Evolutionary conservation across 148 eudicot genomes (phyloP).

Genomic region (Nepenthes mirabilis): DNA sequence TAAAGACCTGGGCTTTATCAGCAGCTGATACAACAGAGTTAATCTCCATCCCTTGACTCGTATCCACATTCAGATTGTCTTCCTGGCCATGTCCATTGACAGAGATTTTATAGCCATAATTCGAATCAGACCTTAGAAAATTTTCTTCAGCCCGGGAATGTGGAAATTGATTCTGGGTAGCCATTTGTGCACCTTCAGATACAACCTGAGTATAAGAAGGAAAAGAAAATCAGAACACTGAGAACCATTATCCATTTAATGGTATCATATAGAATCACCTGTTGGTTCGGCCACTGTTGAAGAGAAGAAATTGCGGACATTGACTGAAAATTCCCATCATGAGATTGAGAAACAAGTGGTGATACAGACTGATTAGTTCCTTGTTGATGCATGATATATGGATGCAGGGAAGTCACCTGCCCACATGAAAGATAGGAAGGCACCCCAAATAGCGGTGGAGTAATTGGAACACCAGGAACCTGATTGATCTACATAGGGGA

Average conservation of each 20-base stretch:
- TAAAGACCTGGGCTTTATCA: slow-evolving; percentile 35
- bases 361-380: slow-evolving; percentile 50
- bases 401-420: slow-evolving; percentile 71
- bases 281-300: slow-evolving; percentile 72
- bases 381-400: slow-evolving; percentile 73
- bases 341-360: slow-evolving; percentile 55
- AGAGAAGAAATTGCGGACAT: slow-evolving; percentile 35
- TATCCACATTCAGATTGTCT: slow-evolving; percentile 33
- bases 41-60: slow-evolving; percentile 29
- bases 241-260: not conserved
- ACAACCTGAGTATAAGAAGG: slow-evolving; percentile 25
- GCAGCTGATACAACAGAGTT: slow-evolving; percentile 27
- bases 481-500: slow-evolving; percentile 35
- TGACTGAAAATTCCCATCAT: slow-evolving; percentile 48
- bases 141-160: slow-evolving; percentile 39
- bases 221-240: slow-evolving; percentile 4
- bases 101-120: slow-evolving; percentile 41
- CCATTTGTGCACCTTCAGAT: slow-evolving; percentile 34
- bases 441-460: slow-evolving; percentile 66
- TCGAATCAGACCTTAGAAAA: slow-evolving; percentile 31
- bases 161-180: slow-evolving; percentile 35
- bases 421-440: slow-evolving; percentile 63
- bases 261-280: slow-evolving; percentile 25
- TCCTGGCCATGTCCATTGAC: slow-evolving; percentile 41
- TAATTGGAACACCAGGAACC: slow-evolving; percentile 44